Evolutionary conservation across 768 basidiomycete species (phyloP).

Genomic region (Agaricus sinodeliciosus): DNA sequence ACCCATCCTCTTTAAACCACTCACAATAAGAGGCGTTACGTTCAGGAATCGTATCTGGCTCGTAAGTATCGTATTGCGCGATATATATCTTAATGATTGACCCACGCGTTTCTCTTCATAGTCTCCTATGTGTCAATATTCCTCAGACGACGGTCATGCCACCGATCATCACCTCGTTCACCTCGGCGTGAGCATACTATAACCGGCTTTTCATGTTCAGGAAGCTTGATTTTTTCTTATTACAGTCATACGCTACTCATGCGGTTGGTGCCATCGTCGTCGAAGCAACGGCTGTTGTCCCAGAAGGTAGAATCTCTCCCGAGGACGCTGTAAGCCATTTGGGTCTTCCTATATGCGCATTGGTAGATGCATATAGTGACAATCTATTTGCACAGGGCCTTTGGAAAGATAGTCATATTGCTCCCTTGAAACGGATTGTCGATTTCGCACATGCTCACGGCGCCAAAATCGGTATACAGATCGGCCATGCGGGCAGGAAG

Average conservation of each 20-base stretch:
- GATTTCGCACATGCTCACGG: conserved; percentile 69
- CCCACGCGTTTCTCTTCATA: conserved; percentile 15
- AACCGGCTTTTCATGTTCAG: neutral
- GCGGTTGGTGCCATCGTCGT: conserved; percentile 65
- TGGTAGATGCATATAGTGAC: neutral
- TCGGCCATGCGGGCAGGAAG: conserved; percentile 71
- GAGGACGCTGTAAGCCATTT: conserved; percentile 50
- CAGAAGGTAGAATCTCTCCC: conserved; percentile 73
- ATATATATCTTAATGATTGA: neutral
- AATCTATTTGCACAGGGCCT: conserved; percentile 36
- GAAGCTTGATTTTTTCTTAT: conserved; percentile 16
- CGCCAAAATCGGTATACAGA: conserved; percentile 69
- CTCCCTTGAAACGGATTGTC: conserved; percentile 62
- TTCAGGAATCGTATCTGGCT: conserved; percentile 78
- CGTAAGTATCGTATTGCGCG: conserved; percentile 25
- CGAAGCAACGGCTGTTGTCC: conserved; percentile 69
- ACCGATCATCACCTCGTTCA: conserved; percentile 88
- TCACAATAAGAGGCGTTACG: conserved; percentile 52
- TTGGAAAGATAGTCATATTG: conserved; percentile 74
- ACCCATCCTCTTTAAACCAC: conserved; percentile 59
- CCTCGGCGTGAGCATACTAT: conserved; percentile 50
- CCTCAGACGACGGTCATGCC: conserved; percentile 62
- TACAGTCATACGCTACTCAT: conserved; percentile 58
- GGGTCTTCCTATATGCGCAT: neutral
- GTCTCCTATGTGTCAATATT: conserved; percentile 84